Percentiles rank a stretch among this genome's conserved stretches.
Conservation (phyloP, 345 rosid species). For the Syzygium aqueum region DNA sequence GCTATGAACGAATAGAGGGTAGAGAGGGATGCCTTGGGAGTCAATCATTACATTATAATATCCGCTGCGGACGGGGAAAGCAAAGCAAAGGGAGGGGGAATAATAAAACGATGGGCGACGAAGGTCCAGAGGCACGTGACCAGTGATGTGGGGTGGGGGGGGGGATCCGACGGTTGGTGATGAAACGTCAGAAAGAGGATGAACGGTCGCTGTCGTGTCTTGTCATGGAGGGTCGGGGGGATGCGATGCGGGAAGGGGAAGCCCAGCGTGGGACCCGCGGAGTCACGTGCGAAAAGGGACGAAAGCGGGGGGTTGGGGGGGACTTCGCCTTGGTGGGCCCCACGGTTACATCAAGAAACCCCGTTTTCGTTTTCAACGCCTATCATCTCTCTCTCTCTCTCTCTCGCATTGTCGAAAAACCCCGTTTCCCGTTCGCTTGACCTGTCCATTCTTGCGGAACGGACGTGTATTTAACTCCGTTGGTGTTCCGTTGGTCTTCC, state of each 20-base stretch:
- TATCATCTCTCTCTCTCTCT: neutral
- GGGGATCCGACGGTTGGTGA: neutral
- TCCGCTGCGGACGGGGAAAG: neutral
- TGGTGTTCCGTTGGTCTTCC: too few species aligned
- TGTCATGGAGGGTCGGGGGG: neutral
- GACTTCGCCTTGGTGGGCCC: neutral
- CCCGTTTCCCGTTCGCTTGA: too few species aligned
- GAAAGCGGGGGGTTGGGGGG: neutral
- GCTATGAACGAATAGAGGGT: neutral
- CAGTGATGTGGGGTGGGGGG: neutral
- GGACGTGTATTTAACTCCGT: too few species aligned
- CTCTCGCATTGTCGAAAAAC: neutral
- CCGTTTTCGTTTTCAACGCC: neutral
- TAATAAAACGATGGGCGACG: neutral
- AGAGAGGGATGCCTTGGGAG: neutral
- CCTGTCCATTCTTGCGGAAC: too few species aligned
- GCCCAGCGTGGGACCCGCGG: neutral
- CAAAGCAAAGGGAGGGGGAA: neutral
- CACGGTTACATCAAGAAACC: neutral
- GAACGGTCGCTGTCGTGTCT: neutral
- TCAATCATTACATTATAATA: neutral
- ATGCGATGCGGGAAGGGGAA: neutral
- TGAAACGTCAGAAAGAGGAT: neutral
- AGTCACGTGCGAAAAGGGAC: neutral
- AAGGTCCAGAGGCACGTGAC: neutral